These are phyloP conservation scores for Hebeloma cylindrosporum DNA, from an alignment of 768 basidiomycete genomes.

Conservation along the genomic window DNA sequence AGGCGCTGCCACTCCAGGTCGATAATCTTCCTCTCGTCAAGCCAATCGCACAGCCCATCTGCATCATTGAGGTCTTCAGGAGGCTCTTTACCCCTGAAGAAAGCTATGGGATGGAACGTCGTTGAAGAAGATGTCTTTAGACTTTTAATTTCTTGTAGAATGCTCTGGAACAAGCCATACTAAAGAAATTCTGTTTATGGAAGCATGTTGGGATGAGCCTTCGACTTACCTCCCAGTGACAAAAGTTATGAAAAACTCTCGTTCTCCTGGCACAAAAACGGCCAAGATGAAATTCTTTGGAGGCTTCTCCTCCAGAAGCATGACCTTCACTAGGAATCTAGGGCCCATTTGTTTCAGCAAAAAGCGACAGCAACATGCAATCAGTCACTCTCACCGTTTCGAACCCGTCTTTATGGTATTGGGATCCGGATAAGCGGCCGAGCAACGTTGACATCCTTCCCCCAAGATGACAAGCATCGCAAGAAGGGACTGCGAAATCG, in stretches of 20 bases:
- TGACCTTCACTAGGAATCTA: conserved; percentile 2
- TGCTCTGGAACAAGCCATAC: conserved; percentile 63
- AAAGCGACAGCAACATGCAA: not conserved
- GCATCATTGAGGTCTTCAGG: conserved; percentile 70
- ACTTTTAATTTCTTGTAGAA: conserved; percentile 58
- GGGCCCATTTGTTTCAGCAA: not conserved
- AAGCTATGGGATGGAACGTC: conserved; percentile 61
- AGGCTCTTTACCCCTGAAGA: conserved; percentile 51
- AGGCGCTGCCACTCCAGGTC: conserved; percentile 69
- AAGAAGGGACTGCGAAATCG: conserved; percentile 58
- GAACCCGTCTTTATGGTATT: conserved; percentile 74
- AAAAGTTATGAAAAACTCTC: conserved; percentile 65
- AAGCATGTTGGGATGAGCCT: no score
- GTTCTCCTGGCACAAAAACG: conserved; percentile 76
- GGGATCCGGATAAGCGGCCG: conserved; percentile 61
- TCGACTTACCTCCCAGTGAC: conserved; percentile 77
- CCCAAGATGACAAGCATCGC: conserved; percentile 83
- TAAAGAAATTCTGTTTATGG: no score
- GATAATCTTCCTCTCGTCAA: conserved; percentile 68
- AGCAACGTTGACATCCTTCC: conserved; percentile 63
- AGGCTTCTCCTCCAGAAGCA: conserved; percentile 17
- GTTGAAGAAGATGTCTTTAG: conserved; percentile 36
- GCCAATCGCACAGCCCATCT: conserved; percentile 82
- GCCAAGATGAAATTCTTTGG: conserved; percentile 61
- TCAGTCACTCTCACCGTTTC: conserved; percentile 22